Base-by-base conservation (phyloP, 176 grass and related monocot species). In the Typha latifolia region DNA sequence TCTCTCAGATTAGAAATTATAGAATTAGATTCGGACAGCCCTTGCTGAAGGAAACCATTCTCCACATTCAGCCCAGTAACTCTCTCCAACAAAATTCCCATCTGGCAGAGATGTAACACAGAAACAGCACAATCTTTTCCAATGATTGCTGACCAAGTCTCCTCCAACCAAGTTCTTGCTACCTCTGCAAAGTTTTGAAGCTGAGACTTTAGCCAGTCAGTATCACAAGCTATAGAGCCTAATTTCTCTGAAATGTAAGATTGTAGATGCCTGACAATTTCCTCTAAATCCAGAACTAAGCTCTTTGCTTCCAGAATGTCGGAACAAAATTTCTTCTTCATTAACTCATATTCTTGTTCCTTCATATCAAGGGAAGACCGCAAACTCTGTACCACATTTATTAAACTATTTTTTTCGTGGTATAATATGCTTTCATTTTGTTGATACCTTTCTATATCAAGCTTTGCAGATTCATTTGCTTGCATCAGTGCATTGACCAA, bases 61-160 rank as follows among this genome's bases (percentile, higher is more conserved):
- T 97, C 85, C 66, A 78, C 78, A 79, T 83, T 86, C 24, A 97
- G 61, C 55, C 85, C 93, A 67, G 81, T 97, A 70, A 97, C 79
- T 82, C 88, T 89, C 62, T 92, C 88, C 49, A 90, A 70, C 64
- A 97, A 73, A 74, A 89, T 92, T 22, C 88, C 88, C 88, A 97
- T 92, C 66, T 97, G 88, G 65, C 93, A 97, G 31, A 97, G 79
- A 66, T 97, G 89, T 49, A 97, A 80, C 12, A 92, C 85, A 49
- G 93, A 97, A 74, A 97, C 59, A 65, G 88, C 78, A 86, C 88
- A 97, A 79, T 97, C 93, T 82, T 92, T 97, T 78, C 78, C 77
- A 61, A 97, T 92, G 43, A 97, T 97, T 66, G 89, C 93, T 68
- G 80, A 69, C 93, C 93, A 97, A 63, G 72, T 97, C 47, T 88